Evolutionary conservation across 202 grass and related monocot species (phyloP).

Genomic region (Alloteropsis angusta): DNA sequence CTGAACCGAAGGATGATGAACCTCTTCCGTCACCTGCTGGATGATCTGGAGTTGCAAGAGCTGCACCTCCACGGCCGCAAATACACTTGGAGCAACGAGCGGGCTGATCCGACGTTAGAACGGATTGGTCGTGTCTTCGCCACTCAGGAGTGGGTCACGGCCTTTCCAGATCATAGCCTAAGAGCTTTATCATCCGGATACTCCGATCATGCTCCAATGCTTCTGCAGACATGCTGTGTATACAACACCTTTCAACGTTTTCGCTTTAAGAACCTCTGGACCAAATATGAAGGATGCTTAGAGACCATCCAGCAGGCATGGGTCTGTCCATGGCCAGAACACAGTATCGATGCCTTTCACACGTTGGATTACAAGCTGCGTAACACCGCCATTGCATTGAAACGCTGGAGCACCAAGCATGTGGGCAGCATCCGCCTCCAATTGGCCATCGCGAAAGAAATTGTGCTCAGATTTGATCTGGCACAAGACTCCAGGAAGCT

Average conservation of each 20-base stretch:
- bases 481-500: too few species aligned
- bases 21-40: too few species aligned
- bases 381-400: too few species aligned
- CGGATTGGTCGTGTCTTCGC: background rate
- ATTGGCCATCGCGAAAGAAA: too few species aligned
- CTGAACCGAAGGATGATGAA: too few species aligned
- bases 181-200: accelerated
- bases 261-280: background rate
- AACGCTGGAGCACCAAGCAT: too few species aligned
- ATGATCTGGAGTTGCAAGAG: too few species aligned
- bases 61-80: background rate
- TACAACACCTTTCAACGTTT: background rate
- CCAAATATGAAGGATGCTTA: background rate
- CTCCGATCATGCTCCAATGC: background rate
- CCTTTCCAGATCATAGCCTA: background rate
- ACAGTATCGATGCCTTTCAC: too few species aligned
- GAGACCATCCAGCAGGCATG: background rate
- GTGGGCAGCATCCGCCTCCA: too few species aligned
- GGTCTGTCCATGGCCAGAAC: background rate
- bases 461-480: too few species aligned
- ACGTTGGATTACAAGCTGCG: too few species aligned
- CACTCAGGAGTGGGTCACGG: accelerated
- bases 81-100: background rate
- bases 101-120: background rate
- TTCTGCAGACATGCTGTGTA: accelerated